Conservation (phyloP, 2,329 filamentous ascomycete species). For the Sporothrix pseudoabietina region DNA sequence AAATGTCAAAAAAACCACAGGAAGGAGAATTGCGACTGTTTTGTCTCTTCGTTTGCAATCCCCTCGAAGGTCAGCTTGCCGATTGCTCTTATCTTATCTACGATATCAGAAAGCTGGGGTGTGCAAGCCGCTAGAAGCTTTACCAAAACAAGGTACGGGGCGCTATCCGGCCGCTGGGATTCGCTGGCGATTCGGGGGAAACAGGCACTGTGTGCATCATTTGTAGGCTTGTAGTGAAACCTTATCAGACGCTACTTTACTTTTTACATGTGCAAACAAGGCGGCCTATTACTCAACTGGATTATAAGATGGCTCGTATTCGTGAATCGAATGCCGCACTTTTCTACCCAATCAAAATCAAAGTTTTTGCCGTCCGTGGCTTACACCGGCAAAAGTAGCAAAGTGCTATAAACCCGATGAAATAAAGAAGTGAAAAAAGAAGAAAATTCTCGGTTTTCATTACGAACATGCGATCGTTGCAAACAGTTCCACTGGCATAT, state of each 20-base stretch:
- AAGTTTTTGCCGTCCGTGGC: no score
- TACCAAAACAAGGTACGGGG: not conserved
- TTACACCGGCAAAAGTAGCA: no score
- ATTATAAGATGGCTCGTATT: no score
- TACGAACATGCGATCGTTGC: not conserved
- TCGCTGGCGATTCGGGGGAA: not conserved
- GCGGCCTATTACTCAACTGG: no score
- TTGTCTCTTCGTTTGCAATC: not conserved
- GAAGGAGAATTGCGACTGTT: not conserved
- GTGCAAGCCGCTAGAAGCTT: not conserved
- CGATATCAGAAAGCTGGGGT: not conserved
- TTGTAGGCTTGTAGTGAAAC: not conserved
- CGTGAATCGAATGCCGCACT: no score
- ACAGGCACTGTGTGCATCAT: not conserved
- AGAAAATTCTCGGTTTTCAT: no score
- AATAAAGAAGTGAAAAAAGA: no score
- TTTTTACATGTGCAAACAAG: not conserved
- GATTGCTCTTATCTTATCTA: not conserved
- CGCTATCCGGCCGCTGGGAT: not conserved
- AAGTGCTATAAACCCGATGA: no score
- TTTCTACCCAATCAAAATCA: no score
- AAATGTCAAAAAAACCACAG: not conserved
- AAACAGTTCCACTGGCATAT: not conserved
- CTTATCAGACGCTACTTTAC: not conserved
- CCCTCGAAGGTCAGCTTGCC: not conserved